phyloP scores from a whole-genome alignment of 345 rosid genomes.

The Sapria himalayana region DNA sequence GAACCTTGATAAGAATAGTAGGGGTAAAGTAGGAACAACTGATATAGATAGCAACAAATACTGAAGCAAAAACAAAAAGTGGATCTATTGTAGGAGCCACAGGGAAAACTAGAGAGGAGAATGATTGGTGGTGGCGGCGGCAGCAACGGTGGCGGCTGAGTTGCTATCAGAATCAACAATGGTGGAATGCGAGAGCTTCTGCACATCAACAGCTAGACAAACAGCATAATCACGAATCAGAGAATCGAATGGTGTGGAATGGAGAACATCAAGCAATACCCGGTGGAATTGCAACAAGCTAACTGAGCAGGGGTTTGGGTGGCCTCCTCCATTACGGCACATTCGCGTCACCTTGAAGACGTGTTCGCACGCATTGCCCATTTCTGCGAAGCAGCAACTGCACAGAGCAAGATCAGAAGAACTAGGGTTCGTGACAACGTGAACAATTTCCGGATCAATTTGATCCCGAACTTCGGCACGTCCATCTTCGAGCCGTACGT shows the following conservation, averaged over 20 bases:
- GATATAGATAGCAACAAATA: too few relatives aligned
- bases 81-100: too few relatives aligned
- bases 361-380: constrained; percentile 75
- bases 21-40: too few relatives aligned
- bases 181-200: constrained; percentile 32
- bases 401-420: constrained; percentile 68
- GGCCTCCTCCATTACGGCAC: constrained; percentile 19
- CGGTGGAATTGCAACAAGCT: constrained; percentile 39
- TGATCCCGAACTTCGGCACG: constrained; percentile 40
- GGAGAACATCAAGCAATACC: constrained; percentile 40
- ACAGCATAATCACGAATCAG: constrained; percentile 60
- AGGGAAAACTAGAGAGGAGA: too few relatives aligned
- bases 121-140: too few relatives aligned
- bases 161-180: constrained; percentile 14
- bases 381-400: constrained; percentile 61
- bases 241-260: constrained; percentile 45
- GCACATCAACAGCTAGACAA: constrained; percentile 40
- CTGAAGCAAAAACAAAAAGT: too few relatives aligned
- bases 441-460: constrained; percentile 23
- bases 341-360: constrained; percentile 37
- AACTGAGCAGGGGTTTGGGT: constrained; percentile 21
- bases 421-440: constrained; percentile 63
- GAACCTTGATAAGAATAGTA: too few relatives aligned
- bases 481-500: constrained; percentile 33
- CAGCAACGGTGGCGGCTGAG: not conserved